These are phyloP conservation scores for Paramecium biaurelia DNA, from an alignment of 73 alveolate species.

Conservation along the genomic window DNA sequence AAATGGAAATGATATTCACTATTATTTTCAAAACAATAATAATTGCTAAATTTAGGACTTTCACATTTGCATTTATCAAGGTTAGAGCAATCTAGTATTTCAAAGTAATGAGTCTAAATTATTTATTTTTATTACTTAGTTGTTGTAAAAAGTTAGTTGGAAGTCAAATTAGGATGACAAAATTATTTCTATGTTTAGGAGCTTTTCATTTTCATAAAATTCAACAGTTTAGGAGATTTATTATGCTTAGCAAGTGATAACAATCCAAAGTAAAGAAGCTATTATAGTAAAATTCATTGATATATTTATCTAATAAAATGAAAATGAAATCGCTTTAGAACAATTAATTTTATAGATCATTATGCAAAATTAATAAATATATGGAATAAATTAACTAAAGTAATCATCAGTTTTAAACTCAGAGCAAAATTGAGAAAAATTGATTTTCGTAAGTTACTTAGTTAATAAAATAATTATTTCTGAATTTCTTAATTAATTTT, in stretches of 20 bases:
- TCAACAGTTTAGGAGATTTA: not conserved
- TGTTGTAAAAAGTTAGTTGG: not conserved
- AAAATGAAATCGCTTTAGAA: not conserved
- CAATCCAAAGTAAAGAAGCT: not conserved
- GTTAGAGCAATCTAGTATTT: not conserved
- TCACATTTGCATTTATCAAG: not conserved
- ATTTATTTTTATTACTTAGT: not conserved
- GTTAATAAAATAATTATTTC: not conserved
- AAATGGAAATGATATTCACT: not conserved
- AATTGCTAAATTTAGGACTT: slow-evolving; percentile 10
- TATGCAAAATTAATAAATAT: not conserved
- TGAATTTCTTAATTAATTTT: no score
- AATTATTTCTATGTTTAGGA: not conserved
- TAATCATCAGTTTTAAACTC: not conserved
- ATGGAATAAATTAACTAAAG: not conserved
- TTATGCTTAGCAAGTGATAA: not conserved
- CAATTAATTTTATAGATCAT: not conserved
- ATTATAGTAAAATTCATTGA: not conserved
- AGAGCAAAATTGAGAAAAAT: no score
- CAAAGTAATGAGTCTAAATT: not conserved
- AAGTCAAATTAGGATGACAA: not conserved
- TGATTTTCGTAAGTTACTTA: not conserved
- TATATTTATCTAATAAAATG: not conserved
- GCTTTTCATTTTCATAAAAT: not conserved
- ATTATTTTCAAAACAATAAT: not conserved